Evolutionary conservation across 495 filamentous ascomycete genomes (phyloP).

Genomic region (Penicillium diatomitis): DNA sequence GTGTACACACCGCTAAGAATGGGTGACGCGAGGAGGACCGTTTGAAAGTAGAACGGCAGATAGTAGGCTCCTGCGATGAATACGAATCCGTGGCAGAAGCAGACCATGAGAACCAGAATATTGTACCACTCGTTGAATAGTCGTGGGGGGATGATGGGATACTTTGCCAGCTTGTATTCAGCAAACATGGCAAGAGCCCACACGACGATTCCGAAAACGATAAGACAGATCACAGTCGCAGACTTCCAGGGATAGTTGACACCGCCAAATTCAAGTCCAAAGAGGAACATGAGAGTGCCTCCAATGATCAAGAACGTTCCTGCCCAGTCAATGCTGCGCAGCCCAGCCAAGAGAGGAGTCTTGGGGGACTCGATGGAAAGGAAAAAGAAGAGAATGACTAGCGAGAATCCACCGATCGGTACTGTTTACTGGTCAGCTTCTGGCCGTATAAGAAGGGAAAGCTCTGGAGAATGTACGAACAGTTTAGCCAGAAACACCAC

Average conservation of each 20-base stretch:
- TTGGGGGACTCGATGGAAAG: conserved; percentile 68
- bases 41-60: conserved; percentile 71
- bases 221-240: conserved; percentile 63
- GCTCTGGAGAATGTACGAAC: conserved; percentile 22
- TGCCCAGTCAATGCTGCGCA: conserved; percentile 69
- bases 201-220: conserved; percentile 64
- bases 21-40: conserved; percentile 61
- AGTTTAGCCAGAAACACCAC: conserved; percentile 57
- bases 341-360: conserved; percentile 58
- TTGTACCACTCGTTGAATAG: conserved; percentile 55
- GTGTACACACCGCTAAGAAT: conserved; percentile 73
- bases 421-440: conserved; percentile 28
- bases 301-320: conserved; percentile 61
- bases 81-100: conserved; percentile 59
- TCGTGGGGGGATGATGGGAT: conserved; percentile 67
- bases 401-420: conserved; percentile 63
- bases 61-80: conserved; percentile 71
- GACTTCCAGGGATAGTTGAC: conserved; percentile 68
- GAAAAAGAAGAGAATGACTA: conserved; percentile 58
- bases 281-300: conserved; percentile 73
- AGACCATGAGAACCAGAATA: conserved; percentile 45
- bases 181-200: conserved; percentile 53
- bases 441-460: neutral
- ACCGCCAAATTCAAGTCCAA: conserved; percentile 73
- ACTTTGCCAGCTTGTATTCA: conserved; percentile 64